Evolutionary conservation across 768 basidiomycete species (phyloP).

Genomic region (Hygrophoropsis aurantiaca): DNA sequence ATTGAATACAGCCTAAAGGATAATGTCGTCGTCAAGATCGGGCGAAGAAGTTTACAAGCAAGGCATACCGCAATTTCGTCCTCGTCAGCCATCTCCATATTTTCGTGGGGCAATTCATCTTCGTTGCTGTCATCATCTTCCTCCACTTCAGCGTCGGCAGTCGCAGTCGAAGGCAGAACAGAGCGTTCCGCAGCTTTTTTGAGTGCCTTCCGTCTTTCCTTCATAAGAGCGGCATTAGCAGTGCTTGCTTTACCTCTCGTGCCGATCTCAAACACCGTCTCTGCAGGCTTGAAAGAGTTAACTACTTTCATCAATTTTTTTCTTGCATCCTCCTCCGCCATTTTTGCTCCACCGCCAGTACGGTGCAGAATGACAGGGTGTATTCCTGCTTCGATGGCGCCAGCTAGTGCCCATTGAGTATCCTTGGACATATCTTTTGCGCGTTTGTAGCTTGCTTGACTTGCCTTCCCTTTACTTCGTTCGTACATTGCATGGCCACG

Average conservation of each 20-base stretch:
- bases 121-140: conserved; percentile 34
- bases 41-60: neutral
- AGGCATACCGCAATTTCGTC: conserved; percentile 64
- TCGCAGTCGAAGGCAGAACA: conserved; percentile 29
- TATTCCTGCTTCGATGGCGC: conserved; percentile 52
- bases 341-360: conserved; percentile 34
- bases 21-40: conserved; percentile 3
- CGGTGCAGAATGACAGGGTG: conserved; percentile 67
- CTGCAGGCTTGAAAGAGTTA: conserved; percentile 77
- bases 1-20: conserved; percentile 64
- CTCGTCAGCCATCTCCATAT: conserved; percentile 75
- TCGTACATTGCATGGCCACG: conserved; percentile 94
- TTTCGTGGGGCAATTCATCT: conserved; percentile 23
- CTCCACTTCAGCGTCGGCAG: conserved; percentile 31
- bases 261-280: conserved; percentile 91
- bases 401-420: conserved; percentile 68
- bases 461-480: conserved; percentile 88
- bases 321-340: conserved; percentile 39
- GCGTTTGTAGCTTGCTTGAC: conserved; percentile 78
- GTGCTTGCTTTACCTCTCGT: conserved; percentile 61
- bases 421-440: conserved; percentile 85
- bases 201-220: conserved; percentile 78
- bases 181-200: conserved; percentile 59
- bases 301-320: conserved; percentile 72
- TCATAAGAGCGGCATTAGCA: conserved; percentile 77